phyloP scores from a whole-genome alignment of 495 filamentous ascomycete genomes.

The Opeltia flavorubescens region DNA sequence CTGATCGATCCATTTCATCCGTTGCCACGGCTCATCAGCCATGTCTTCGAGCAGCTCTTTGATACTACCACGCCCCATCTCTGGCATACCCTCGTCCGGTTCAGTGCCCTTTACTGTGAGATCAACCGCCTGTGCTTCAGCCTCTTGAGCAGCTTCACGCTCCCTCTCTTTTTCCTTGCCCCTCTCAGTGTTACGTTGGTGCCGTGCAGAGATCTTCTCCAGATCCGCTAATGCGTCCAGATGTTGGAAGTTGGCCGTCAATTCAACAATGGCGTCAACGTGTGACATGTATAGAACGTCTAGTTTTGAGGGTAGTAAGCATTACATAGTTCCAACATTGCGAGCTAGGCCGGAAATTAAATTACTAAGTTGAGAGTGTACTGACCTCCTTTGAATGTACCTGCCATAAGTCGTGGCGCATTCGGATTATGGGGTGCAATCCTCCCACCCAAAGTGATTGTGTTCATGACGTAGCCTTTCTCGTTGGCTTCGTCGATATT shows the following conservation, averaged over 20 bases:
- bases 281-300: slow-evolving; percentile 17
- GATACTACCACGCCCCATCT: slow-evolving; percentile 29
- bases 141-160: slow-evolving; percentile 25
- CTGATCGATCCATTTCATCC: slow-evolving; percentile 52
- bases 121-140: slow-evolving; percentile 49
- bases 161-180: slow-evolving; percentile 30
- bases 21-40: slow-evolving; percentile 55
- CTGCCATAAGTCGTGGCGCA: slow-evolving; percentile 58
- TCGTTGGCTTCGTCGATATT: slow-evolving; percentile 35
- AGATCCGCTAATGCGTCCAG: slow-evolving; percentile 52
- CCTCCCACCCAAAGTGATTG: slow-evolving; percentile 53
- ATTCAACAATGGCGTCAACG: slow-evolving; percentile 52
- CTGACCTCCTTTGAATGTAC: slow-evolving; percentile 50
- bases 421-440: slow-evolving; percentile 42
- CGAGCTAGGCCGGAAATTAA: slow-evolving; percentile 4
- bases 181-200: slow-evolving; percentile 20
- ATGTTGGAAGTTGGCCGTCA: slow-evolving; percentile 63
- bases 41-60: slow-evolving; percentile 41
- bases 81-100: slow-evolving; percentile 33
- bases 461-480: slow-evolving; percentile 37
- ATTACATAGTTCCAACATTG: background rate
- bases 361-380: too few relatives aligned
- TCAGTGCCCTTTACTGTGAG: slow-evolving; percentile 50
- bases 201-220: slow-evolving; percentile 18
- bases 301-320: slow-evolving; percentile 1